Evolutionary conservation across 352 stramenopile genomes (phyloP).

Genomic region (Globisporangium canariense): DNA sequence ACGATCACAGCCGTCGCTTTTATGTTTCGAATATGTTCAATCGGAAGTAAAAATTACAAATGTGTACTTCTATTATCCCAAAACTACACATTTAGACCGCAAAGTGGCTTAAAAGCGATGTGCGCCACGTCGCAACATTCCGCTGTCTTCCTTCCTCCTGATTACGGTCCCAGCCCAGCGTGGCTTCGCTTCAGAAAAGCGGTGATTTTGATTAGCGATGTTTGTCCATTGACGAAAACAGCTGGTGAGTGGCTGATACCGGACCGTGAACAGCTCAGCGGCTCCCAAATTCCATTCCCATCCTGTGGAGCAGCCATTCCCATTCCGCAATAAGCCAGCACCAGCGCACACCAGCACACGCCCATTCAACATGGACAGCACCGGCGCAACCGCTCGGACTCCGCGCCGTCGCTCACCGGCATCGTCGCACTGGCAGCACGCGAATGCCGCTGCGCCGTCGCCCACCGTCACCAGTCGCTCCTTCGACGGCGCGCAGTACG

Average conservation of each 20-base stretch:
- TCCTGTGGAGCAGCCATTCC: background rate
- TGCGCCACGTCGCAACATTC: background rate
- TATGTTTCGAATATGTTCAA: background rate
- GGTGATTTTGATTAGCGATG: background rate
- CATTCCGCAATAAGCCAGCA: background rate
- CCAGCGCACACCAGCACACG: background rate
- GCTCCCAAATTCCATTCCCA: background rate
- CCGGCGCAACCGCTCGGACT: slow-evolving; percentile 69
- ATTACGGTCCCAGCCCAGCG: background rate
- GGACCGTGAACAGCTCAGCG: background rate
- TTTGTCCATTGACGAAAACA: background rate
- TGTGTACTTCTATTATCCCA: background rate
- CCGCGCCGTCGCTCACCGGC: slow-evolving; percentile 43
- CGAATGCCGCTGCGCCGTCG: slow-evolving; percentile 20
- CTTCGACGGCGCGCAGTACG: slow-evolving; percentile 32
- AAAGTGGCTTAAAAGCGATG: background rate
- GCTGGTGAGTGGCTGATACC: background rate
- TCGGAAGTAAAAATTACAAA: background rate
- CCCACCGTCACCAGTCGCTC: slow-evolving; percentile 26
- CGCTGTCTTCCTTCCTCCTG: background rate
- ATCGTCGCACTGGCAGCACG: slow-evolving; percentile 16
- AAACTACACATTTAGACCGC: background rate
- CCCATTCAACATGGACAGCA: slow-evolving; percentile 62
- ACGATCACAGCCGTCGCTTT: background rate
- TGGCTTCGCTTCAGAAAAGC: slow-evolving; percentile 2